Base-by-base conservation (phyloP, 179 eudicot genomes). In the Carnegiea gigantea region DNA sequence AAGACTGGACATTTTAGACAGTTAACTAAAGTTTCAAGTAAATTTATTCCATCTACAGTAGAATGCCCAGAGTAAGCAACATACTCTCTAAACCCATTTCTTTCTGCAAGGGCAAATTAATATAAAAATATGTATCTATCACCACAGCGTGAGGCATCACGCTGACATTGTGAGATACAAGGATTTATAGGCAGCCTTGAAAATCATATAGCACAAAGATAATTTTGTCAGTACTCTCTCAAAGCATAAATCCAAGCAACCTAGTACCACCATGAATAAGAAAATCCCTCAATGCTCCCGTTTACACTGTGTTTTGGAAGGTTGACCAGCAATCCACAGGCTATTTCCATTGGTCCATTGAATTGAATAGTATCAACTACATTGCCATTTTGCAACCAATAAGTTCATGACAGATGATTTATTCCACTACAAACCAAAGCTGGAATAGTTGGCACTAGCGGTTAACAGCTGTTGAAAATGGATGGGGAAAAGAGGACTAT, bases 341-440 rank as follows among this genome's bases (percentile, higher is more conserved):
- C 40, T 70, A 17, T 70, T 62, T 62, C 28, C 13, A 5, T n/a
- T 4, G 4, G 10, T 21, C 64, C 65, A 40, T 75, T 26, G 78
- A 75, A 44, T 24, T 33, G 38, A 75, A 75, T 11, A 24, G 70
- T 62, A 76, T 76, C 46, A 20, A 54, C 67, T 76, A 28, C 70
- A 23, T 70, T 18, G 40, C 62, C 38, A 76, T 21, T 30, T 76
- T 36, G 62, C 23, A 49, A 48, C 60, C 12, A 26, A 18, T 20
- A 74, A 72, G 49, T 7, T 24, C 51, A 38, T 30, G 54, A 15
- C 30, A 62, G 18, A 62, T n/a, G 28, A 62, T 62, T 62, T 24
- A 23, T 1, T 70, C 46, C 73, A 14, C 44, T 30, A 36, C n/a
- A 70, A 70, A 36, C 21, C 73, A 67, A 70, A 36, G 73, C 46